Conservation (phyloP, 2,329 filamentous ascomycete genomes). For the Apiospora arundinis region DNA sequence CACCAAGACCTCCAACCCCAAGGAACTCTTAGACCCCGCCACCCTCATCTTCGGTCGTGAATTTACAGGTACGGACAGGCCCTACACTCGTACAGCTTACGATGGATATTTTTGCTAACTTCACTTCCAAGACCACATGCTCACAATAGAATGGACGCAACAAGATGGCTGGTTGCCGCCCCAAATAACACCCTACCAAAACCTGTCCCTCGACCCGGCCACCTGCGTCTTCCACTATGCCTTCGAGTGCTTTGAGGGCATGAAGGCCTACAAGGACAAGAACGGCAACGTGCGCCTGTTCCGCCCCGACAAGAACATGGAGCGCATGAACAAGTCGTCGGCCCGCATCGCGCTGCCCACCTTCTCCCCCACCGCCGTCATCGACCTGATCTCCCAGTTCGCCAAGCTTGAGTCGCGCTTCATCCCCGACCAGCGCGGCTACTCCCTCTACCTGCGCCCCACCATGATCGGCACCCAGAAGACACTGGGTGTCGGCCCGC, state of each 20-base stretch:
- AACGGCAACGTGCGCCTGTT: slow-evolving; percentile 83
- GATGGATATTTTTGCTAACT: slow-evolving; percentile 7
- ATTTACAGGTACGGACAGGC: slow-evolving; percentile 74
- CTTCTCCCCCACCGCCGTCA: slow-evolving; percentile 76
- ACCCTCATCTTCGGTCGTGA: slow-evolving; percentile 88
- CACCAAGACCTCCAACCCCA: slow-evolving; percentile 77
- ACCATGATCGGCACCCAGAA: slow-evolving; percentile 97
- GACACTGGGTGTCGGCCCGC: slow-evolving; percentile 91
- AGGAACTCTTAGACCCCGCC: slow-evolving; percentile 74
- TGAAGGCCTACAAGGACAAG: slow-evolving; percentile 97
- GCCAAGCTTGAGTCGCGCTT: slow-evolving; percentile 84
- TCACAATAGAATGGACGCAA: slow-evolving; percentile 91
- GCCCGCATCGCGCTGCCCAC: slow-evolving; percentile 92
- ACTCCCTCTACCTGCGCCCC: slow-evolving; percentile 93
- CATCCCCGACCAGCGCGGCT: slow-evolving; percentile 85
- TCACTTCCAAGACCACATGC: slow-evolving; percentile 82
- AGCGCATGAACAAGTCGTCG: slow-evolving; percentile 87
- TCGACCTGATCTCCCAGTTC: slow-evolving; percentile 81
- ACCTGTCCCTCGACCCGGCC: slow-evolving; percentile 93
- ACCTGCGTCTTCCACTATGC: slow-evolving; percentile 99
- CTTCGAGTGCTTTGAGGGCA: slow-evolving; percentile 97
- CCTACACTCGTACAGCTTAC: background rate
- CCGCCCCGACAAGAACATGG: slow-evolving; percentile 96
- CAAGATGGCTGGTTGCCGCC: slow-evolving; percentile 82
- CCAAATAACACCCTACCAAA: slow-evolving; percentile 91